Evolutionary conservation across 139 green algal genomes (phyloP).

Genomic region (Yamagishiella unicocca): DNA sequence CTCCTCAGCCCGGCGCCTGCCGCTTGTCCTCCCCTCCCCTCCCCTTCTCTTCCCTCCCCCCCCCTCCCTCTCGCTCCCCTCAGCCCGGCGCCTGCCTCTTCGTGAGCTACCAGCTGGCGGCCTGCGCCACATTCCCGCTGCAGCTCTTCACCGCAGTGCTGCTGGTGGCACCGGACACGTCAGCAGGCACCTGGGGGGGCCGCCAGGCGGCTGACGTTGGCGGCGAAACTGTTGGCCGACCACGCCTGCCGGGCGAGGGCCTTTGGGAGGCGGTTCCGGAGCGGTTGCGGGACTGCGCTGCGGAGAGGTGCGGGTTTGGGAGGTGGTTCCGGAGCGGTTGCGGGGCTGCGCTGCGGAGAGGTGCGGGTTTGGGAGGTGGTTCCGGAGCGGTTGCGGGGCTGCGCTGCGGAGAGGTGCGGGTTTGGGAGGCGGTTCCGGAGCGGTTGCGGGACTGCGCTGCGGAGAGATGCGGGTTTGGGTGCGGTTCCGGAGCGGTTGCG

Average conservation of each 20-base stretch:
- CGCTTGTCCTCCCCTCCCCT: too few species aligned
- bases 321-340: too few species aligned
- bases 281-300: not conserved
- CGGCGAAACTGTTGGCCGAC: not conserved
- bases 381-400: too few species aligned
- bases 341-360: too few species aligned
- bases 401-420: too few species aligned
- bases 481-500: constrained; percentile 18
- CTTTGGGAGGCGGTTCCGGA: not conserved
- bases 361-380: too few species aligned
- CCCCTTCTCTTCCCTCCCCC: not conserved
- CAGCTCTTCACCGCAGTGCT: not conserved
- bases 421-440: not conserved
- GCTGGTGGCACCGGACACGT: not conserved
- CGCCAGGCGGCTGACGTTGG: not conserved
- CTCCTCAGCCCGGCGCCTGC: too few species aligned
- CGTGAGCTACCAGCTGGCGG: not conserved
- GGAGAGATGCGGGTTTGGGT: not conserved
- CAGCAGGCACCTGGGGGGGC: not conserved
- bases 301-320: not conserved
- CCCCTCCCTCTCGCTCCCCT: not conserved
- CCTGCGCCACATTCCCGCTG: constrained; percentile 10
- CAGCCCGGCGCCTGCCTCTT: constrained; percentile 32
- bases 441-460: not conserved
- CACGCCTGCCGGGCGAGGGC: too few species aligned